phyloP scores from a whole-genome alignment of 306 rosid species.

The Trifolium fragiferum region DNA sequence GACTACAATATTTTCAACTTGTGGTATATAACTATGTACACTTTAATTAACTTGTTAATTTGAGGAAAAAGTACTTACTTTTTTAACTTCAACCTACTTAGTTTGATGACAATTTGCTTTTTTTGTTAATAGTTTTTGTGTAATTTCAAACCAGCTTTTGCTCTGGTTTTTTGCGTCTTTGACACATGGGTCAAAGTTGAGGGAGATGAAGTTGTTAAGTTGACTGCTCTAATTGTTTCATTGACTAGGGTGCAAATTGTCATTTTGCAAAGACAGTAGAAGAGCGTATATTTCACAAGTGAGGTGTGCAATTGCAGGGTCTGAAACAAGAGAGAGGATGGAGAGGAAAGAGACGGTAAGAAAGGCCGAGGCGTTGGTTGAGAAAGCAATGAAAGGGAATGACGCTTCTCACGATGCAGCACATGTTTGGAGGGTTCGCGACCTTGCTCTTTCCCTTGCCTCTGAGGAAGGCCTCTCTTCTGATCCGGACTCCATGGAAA shows the following conservation, averaged over 20 bases:
- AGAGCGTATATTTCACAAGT: neutral
- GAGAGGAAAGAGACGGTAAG: conserved; percentile 60
- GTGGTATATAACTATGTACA: neutral
- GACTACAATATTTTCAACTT: neutral
- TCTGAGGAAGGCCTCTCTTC: conserved; percentile 76
- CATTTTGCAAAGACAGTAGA: neutral
- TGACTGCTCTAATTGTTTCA: neutral
- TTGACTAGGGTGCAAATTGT: neutral
- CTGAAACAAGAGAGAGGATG: conserved; percentile 35
- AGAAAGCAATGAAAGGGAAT: conserved; percentile 67
- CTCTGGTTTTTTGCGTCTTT: neutral
- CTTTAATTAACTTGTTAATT: neutral
- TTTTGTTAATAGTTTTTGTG: neutral
- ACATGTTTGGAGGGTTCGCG: conserved; percentile 88
- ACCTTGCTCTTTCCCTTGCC: conserved; percentile 85
- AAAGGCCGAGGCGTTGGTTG: conserved; percentile 77
- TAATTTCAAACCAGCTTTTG: neutral
- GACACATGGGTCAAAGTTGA: neutral
- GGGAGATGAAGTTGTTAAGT: neutral
- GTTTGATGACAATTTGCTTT: neutral
- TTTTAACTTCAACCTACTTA: neutral
- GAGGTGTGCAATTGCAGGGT: neutral
- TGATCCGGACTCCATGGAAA: conserved; percentile 64
- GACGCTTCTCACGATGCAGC: conserved; percentile 89
- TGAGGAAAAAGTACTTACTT: neutral